Base-by-base conservation (phyloP, 2,329 filamentous ascomycete genomes). In the Trichoderma sp. region DNA sequence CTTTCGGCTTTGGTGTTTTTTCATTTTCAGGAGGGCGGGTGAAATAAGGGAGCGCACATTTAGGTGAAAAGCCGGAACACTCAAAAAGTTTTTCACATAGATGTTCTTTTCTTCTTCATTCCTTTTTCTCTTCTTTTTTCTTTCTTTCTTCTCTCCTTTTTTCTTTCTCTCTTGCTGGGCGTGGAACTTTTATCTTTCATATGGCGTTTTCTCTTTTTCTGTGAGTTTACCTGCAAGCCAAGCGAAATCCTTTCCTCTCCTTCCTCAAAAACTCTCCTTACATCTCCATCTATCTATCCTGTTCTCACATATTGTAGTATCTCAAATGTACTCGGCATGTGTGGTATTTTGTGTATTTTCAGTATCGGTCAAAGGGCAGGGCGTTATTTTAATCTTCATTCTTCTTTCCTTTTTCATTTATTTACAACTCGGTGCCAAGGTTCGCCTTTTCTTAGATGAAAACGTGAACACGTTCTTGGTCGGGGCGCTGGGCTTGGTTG, bases 321-420 rank as follows among this genome's bases (percentile, higher is more conserved):
- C 35, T 31, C 60, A 35, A 6, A 63, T 71, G 38, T 71, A 71
- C 68, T 74, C 63, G 35, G 71, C 50, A 74, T 74, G 71, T 74
- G 62, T 60, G 50, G 63, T 33, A 38, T 64, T 50, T 35, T 73
- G 64, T 59, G 56, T 73, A 27, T 53, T 65, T 53, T 8, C 35
- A 56, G 7, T 56, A 41, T 64, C 59, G 29, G 38, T 65, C 69
- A 63, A 63, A 53, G 21, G 69, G 69, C 14, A 41, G 38, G 38
- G 38, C 38, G 38, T 63, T 18, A 16, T 12, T 29, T 29, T 59
- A 3, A 29, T 27, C 27, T 59, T 33, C 3, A 14, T n/a, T 29
- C 6, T 21, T 31, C 1, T 31, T 31, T 14, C 3, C 21, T n/a
- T 62, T 62, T 12, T 18, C 14, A 31, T 29, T 62, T 65, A 29